phyloP scores from a whole-genome alignment of 495 filamentous ascomycete species.

The Apiosordaria backusii region DNA sequence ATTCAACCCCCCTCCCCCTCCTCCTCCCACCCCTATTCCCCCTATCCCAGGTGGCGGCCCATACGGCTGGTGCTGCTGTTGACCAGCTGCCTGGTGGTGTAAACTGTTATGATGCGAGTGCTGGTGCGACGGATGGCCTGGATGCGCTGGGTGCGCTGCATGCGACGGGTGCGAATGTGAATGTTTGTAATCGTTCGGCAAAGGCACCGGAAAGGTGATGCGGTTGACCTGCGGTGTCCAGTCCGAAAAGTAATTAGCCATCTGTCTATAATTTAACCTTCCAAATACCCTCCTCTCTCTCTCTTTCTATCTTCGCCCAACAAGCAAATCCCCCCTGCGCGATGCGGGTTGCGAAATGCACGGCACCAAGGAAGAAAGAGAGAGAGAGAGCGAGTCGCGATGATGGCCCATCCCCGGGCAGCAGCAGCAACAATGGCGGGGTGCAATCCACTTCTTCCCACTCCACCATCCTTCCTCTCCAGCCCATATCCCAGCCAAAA shows the following conservation, averaged over 20 bases:
- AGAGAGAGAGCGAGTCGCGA: too few species aligned
- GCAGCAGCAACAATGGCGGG: too few species aligned
- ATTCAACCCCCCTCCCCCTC: background rate
- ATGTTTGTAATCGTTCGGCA: slow-evolving; percentile 57
- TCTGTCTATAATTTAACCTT: background rate
- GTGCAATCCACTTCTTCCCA: too few species aligned
- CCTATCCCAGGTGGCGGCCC: background rate
- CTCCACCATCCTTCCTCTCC: background rate
- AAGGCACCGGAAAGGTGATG: slow-evolving; percentile 65
- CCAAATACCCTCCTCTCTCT: background rate
- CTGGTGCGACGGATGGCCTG: background rate
- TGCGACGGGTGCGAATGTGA: slow-evolving; percentile 24
- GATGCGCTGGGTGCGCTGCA: background rate
- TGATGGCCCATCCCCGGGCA: too few species aligned
- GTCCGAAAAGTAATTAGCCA: background rate
- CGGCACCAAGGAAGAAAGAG: too few species aligned
- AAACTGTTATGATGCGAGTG: background rate
- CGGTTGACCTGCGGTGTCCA: slow-evolving; percentile 58
- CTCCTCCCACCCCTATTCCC: background rate
- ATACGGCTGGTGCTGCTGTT: background rate
- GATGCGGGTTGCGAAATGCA: too few species aligned
- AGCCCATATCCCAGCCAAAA: slow-evolving; percentile 5
- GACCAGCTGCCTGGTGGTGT: background rate
- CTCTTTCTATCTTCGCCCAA: background rate
- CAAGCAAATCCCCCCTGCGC: too few species aligned